Base-by-base conservation (phyloP, 2,329 filamentous ascomycete species). In the Chaetomium globosum region DNA sequence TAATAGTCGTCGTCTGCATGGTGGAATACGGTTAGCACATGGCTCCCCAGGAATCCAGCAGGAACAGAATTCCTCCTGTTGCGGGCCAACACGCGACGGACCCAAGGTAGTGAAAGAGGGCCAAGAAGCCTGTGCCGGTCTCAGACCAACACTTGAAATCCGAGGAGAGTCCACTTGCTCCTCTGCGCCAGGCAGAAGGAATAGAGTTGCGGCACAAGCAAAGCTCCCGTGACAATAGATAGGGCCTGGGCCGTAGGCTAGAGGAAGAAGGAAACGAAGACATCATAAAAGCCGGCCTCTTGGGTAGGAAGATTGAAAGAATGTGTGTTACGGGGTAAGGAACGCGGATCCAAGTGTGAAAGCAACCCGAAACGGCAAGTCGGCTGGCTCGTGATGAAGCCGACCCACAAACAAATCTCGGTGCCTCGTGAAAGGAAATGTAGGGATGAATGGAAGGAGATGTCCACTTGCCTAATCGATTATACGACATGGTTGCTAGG, bases 381-480 rank as follows among this genome's bases (percentile, higher is more conserved):
- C 31, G 58, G 57, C 52, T 19, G 9, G 26, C 51, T 60, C 33
- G 59, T 31, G 30, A 55, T 23, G 26, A 65, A 26, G 43, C 51
- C 55, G 56, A 33, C 57, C 56, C 39, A 60, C 58, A 46, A 53
- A 56, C 61, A 52, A 59, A 48, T 9, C 16, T 54, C 33, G 61
- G 43, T 28, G 39, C 31, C 28, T 26, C 33, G 57, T 61, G 58
- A 59, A 57, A 36, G 55, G 53, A 31, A 21, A 64, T 49, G 53
- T 43, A 54, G 23, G 65, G 64, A 36, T 54, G 65, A 49, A 67
- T 60, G 65, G 59, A 67, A 65, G 64, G 69, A 68, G 67, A 62
- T 58, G 65, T 69, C 67, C 67, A 86, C 86, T 80, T 83, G 86
- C 89, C 87, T 82, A 91, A 78, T 73, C 88, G 87, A 81, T 91